Evolutionary conservation across 495 filamentous ascomycete genomes (phyloP), one percentile per base, ranked within the genome.

Genomic region (Aspergillus nanangensis): DNA sequence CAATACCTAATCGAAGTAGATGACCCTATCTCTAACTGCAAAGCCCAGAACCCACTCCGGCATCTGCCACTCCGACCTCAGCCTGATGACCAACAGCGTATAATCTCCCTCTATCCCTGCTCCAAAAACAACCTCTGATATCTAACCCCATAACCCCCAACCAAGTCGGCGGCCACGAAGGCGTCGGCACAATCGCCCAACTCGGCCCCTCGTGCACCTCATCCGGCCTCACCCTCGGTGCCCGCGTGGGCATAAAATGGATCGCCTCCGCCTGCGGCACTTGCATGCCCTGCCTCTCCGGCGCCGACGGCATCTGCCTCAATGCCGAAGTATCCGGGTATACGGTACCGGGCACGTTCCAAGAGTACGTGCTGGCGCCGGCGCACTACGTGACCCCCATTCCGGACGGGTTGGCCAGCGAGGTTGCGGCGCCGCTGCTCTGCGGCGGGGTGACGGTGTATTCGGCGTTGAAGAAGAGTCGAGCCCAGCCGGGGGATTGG

Each of bases 341-440:
- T 32, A 34, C 31, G 7, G 23, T 29, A 11, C 44, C 50, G 11
- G 78, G 79, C 3, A 83, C 78, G 3, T 84, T 84, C 56, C 78
- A 80, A 55, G 71, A 82, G 56, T 83, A 81, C 44, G 74, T 72
- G 10, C 40, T 80, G 15, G 68, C 64, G 0, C 70, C 76, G 9
- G 74, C 74, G 0, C 69, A 70, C 47, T 76, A 82, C 55, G 78
- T 82, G 14, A 81, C 78, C 0, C 78, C 76, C 2, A 78, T 83
- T 50, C 80, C 80, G 5, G 78, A 80, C 5, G 60, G 51, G 8
- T 55, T 82, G 19, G 53, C 56, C 1, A 71, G 66, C 13, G 75
- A 68, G 11, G 50, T 71, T 10, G 78, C 78, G 4, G 79, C 79
- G 7, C 79, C 80, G 3, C 66, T 79, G 61, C 61, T 77, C 13